Evolutionary conservation across 2,329 filamentous ascomycete species (phyloP).

Genomic region (Sporothrix euskadiensis): DNA sequence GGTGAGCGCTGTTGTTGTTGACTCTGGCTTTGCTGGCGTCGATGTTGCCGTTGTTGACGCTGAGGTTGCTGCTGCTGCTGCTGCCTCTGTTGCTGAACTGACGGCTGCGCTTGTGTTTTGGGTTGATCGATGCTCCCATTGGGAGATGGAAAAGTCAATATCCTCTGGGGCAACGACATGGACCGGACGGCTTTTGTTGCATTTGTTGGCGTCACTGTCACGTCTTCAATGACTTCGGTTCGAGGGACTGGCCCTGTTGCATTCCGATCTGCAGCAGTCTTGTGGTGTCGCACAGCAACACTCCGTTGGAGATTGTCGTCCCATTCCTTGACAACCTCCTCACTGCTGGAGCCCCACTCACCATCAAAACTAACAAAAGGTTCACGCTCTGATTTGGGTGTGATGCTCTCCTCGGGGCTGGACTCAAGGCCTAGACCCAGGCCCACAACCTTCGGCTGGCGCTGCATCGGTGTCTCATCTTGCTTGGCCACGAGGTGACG

Average conservation of each 20-base stretch:
- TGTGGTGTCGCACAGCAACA: conserved; percentile 55
- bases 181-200: conserved; percentile 53
- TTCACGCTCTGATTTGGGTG: conserved; percentile 49
- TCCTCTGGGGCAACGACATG: conserved; percentile 49
- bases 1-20: neutral
- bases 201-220: conserved; percentile 52
- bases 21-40: conserved; percentile 2
- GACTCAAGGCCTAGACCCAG: conserved; percentile 49
- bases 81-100: conserved; percentile 27
- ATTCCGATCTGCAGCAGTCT: conserved; percentile 36
- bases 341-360: conserved; percentile 53
- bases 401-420: conserved; percentile 44
- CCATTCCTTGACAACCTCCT: conserved; percentile 55
- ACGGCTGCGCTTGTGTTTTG: conserved; percentile 32
- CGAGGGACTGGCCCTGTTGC: conserved; percentile 30
- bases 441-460: conserved; percentile 43
- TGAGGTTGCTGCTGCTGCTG: conserved; percentile 36
- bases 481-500: conserved; percentile 39
- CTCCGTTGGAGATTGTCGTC: conserved; percentile 56
- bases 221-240: conserved; percentile 50
- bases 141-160: conserved; percentile 44
- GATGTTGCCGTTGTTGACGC: neutral
- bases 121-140: conserved; percentile 36
- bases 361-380: conserved; percentile 59
- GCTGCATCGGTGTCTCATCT: conserved; percentile 34